Evolutionary conservation across 2,329 filamentous ascomycete species (phyloP), one percentile per base, ranked within the genome.

Genomic region (Aaosphaeria pasadenensis): DNA sequence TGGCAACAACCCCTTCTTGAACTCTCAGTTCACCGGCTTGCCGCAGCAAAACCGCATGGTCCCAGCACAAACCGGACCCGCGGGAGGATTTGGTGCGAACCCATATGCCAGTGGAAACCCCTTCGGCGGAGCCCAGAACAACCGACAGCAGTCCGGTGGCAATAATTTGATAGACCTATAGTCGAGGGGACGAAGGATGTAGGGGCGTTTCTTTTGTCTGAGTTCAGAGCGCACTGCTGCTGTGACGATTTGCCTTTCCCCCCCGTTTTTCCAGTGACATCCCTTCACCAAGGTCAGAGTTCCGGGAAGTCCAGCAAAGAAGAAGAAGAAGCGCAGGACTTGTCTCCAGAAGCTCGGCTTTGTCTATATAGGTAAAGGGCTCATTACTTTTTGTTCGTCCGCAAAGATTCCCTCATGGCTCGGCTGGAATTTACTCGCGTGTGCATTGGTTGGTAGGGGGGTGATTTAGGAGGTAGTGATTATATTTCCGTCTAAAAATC

Each of bases 1-100:
- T 1, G 87, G 87, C 31, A 94, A 83, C 75, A 97, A 97, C 66
- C 94, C 94, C 0, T 99, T 97, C 75, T 75, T 95, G 59, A 83
- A 85, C 51, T 84, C 85, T 52, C 90, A 95, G 67, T 94, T 87
- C 62, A 95, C 89, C 0, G 90, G 90, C 2, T 64, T 76, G 54
- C 77, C 78, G 32, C 73, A 76, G 50, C 75, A 79, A 53, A 72
- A 69, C 48, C 64, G 69, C 40, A 57, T 74, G 62, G 64, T 70
- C 60, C 77, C 77, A 7, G 74, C 76, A 13, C 76, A 79, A 57
- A 80, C 78, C 9, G 78, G 78, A 4, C 77, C 77, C 11, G 76
- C 71, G 4, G 69, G 67, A 44, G 70, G 64, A n/a, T 77, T 73
- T 58, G 74, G 74, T 11, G 64, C 71, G 45, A 71, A 66, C 41